These are phyloP conservation scores for Aspergillus sclerotioniger DNA, from an alignment of 495 filamentous ascomycete species.

Conservation along the genomic window DNA sequence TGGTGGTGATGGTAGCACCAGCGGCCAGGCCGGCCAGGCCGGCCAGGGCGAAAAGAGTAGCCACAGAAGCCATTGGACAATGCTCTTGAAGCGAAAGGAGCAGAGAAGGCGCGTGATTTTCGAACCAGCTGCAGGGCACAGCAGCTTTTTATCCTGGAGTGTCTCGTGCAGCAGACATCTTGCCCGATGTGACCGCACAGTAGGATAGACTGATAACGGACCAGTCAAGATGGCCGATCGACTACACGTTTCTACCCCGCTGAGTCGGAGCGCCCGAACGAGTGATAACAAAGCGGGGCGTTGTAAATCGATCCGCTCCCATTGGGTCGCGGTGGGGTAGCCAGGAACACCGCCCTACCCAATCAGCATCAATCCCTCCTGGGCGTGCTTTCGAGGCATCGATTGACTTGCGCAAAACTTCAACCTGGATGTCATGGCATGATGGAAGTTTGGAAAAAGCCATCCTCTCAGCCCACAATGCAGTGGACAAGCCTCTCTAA, in stretches of 20 bases:
- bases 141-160: neutral
- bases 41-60: slow-evolving; percentile 4
- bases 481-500: neutral
- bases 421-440: too few species aligned
- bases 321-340: too few species aligned
- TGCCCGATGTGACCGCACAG: neutral
- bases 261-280: neutral
- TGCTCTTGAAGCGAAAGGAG: neutral
- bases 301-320: neutral
- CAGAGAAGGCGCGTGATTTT: neutral
- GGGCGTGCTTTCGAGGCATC: neutral
- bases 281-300: neutral
- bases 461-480: neutral
- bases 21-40: neutral
- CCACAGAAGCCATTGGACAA: neutral
- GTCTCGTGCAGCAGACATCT: neutral
- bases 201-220: neutral
- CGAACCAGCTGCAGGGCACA: neutral
- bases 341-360: neutral
- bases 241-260: neutral
- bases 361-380: neutral
- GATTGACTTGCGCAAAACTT: neutral
- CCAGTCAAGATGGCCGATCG: neutral
- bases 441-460: neutral
- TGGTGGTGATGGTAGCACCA: slow-evolving; percentile 5